Base-by-base conservation (phyloP, 2,329 filamentous ascomycete species). In the Coleophoma crateriformis region DNA sequence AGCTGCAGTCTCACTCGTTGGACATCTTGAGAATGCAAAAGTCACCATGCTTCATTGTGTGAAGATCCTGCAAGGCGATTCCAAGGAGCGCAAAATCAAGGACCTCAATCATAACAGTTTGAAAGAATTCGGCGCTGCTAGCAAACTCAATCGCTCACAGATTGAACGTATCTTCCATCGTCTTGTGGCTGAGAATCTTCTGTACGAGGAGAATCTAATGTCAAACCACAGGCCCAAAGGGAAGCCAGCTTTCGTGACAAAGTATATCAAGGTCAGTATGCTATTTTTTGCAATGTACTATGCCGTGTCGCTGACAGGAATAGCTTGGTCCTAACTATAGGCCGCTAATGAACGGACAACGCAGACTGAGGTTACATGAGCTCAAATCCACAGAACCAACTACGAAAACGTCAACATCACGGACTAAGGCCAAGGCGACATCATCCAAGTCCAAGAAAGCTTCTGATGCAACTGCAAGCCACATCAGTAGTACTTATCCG, bases 141-240 rank as follows among this genome's bases (percentile, higher is more conserved):
- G 78, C 54, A 73, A 80, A 14, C 70, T 95, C 58, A 84, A 86
- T 50, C 82, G 86, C 60, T 81, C 84, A 34, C 88, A 95, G 61
- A 77, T 90, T 12, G 87, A 96, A 63, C 84, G 90, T 37, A 75
- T 97, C n/a, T 89, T 96, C 59, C 82, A 89, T 61, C 77, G 80
- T 44, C 74, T 99, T 10, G 71, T 88, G 7, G 79, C 79, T 5
- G 87, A 95, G 61, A 84, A 85, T 41, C 88, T 84, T 6, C 71
- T 99, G 22, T 68, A 66, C 13, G 90, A 96, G 67, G 71, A 84
- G 33, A 88, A 89, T 61, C 71, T 79, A 45, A 71, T 14, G 41
- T 32, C 41, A 14, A 14, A 27, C 10, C 19, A 27, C 32, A 15
- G 13, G 14, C 82, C 49, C 87, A 85, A 63, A 70, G 65, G 54